Base-by-base conservation (phyloP, 352 stramenopile species). In the Nothophytophthora sp. region DNA sequence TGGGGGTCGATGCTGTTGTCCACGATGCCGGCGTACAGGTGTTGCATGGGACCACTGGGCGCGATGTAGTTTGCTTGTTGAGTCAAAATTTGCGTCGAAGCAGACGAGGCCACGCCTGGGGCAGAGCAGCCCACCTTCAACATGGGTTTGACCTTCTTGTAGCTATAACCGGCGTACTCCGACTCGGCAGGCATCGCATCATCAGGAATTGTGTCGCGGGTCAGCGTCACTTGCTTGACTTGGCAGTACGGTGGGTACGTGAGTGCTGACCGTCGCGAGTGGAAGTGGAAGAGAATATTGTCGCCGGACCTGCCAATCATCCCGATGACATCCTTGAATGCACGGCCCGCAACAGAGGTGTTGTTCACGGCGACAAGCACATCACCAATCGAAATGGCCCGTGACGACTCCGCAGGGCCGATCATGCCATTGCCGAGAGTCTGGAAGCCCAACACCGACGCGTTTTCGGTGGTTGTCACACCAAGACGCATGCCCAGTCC, bases 1-100 rank as follows among this genome's bases (percentile, higher is more conserved):
- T 96, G 84, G 6, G 86, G 85, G 46, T 96, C 86, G 35, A 96
- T 91, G 30, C 77, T 95, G 55, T 94, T 94, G 61, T 95, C 84
- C n/a, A 95, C 84, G 15, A 95, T 87, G 0, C 81, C 86, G 2
- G 86, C 76, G 35, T 94, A 93, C 35, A 96, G 50, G 55, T 95
- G 83, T 39, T 95, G 84, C 84, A 96, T 93, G 7, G 86, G 84
- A 10, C 86, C 86, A 20, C 60, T 93, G 19, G 86, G 85, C 4
- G 81, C 68, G 16, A 89, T 87, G 38, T 87, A 93, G 40, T 73
- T 90, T 15, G 77, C 55, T 39, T 74, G 50, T 29, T 71, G 68
- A 47, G 66, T 61, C 27, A 79, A 65, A 9, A 64, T 67, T 20
- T 70, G 53, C 23, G 55, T 61, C 20, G 56, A 60, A 47, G 62